These are phyloP conservation scores for Rubroshorea leprosula DNA, from an alignment of 345 rosid genomes.

Conservation along the genomic window DNA sequence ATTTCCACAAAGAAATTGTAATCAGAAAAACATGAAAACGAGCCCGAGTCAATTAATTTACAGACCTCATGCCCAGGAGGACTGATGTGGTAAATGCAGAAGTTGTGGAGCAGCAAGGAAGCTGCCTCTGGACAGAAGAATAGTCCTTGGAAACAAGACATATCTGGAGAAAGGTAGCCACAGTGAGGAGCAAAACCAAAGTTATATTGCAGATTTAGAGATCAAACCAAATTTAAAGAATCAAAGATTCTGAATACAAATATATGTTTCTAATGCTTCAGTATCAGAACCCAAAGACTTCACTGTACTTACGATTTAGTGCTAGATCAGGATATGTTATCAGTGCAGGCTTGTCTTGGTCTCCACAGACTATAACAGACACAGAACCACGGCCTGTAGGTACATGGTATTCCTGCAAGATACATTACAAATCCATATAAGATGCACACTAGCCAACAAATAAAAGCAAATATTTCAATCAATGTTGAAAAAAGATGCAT, in stretches of 20 bases:
- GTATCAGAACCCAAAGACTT: too few species aligned
- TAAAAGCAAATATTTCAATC: background rate
- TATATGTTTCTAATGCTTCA: background rate
- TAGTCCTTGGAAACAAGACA: constrained; percentile 91
- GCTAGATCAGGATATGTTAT: constrained; percentile 91
- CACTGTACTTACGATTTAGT: constrained; percentile 68
- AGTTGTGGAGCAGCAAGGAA: constrained; percentile 84
- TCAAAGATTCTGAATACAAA: background rate
- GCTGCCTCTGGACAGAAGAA: constrained; percentile 90
- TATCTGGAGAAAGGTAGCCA: constrained; percentile 39
- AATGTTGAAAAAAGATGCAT: constrained; percentile 1
- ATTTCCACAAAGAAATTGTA: background rate
- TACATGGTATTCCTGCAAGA: constrained; percentile 71
- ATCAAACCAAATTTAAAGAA: background rate
- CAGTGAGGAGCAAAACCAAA: background rate
- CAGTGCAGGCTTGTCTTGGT: constrained; percentile 77
- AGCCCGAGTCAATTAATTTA: constrained; percentile 25
- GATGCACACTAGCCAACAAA: background rate
- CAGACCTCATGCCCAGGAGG: constrained; percentile 99
- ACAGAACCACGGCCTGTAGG: constrained; percentile 66
- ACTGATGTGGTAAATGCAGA: constrained; percentile 90
- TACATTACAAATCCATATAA: constrained; percentile 13
- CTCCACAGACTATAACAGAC: constrained; percentile 79
- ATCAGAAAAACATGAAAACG: constrained; percentile 4
- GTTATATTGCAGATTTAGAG: constrained; percentile 1